Conservation (phyloP, 345 rosid species). For the Populus davidiana region DNA sequence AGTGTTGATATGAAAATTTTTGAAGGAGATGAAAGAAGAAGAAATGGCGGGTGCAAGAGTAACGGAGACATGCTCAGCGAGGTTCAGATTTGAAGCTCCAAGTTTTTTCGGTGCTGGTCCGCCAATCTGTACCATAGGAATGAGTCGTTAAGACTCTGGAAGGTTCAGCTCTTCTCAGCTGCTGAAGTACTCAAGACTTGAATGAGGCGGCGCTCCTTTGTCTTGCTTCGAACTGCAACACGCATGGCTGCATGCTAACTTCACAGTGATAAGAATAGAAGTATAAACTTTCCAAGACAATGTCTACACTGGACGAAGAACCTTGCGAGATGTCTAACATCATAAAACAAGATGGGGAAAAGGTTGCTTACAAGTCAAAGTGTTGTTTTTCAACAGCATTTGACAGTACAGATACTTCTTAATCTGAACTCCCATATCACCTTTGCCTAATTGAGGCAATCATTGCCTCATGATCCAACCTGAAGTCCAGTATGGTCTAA, state of each 20-base stretch:
- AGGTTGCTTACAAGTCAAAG: neutral
- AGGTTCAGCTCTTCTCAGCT: neutral
- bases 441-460: neutral
- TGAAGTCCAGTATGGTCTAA: no score
- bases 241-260: neutral
- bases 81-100: neutral
- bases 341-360: neutral
- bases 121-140: neutral
- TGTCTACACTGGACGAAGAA: neutral
- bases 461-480: neutral
- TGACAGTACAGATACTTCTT: neutral
- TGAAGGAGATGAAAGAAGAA: constrained; percentile 10
- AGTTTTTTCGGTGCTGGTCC: neutral
- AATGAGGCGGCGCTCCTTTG: neutral
- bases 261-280: neutral
- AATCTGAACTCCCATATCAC: neutral
- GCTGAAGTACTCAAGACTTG: neutral
- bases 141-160: neutral
- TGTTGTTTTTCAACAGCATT: constrained; percentile 3
- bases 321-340: neutral
- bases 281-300: neutral
- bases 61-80: constrained; percentile 5
- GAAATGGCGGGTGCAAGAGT: constrained; percentile 6
- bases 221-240: constrained; percentile 1
- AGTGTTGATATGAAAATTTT: constrained; percentile 5